Conservation (phyloP, 2,329 filamentous ascomycete species). For the Cladosporium austrohemisphaericum region DNA sequence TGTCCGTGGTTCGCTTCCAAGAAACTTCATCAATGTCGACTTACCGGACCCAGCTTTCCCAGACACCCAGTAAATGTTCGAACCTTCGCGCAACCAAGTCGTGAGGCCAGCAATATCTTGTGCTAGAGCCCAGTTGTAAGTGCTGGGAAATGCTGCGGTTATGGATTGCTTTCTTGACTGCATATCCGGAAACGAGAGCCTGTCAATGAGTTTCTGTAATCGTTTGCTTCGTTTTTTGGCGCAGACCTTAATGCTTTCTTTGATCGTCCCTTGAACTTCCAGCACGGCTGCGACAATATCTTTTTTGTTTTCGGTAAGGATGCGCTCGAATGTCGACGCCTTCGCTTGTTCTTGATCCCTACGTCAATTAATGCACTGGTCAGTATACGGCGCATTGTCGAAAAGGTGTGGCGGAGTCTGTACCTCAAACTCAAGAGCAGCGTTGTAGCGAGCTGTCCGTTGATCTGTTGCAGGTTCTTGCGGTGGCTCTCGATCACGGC, state of each 20-base stretch:
- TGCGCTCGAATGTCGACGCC: neutral
- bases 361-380: no score
- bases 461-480: neutral
- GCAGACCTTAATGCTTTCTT: neutral
- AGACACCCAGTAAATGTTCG: neutral
- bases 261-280: neutral
- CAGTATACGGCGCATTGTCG: no score
- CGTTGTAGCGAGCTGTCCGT: neutral
- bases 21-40: constrained; percentile 3
- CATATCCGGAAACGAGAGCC: neutral
- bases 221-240: neutral
- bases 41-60: constrained; percentile 6
- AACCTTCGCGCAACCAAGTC: neutral
- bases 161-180: neutral
- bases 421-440: neutral
- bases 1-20: neutral
- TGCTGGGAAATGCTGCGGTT: neutral
- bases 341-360: neutral
- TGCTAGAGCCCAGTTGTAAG: neutral
- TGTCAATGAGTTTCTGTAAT: neutral
- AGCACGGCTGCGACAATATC: neutral
- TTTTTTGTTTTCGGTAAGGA: no score
- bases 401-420: no score
- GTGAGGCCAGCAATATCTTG: neutral
- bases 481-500: neutral